Conservation (phyloP, 2,329 filamentous ascomycete genomes). For the Pseudogymnoascus sp. region DNA sequence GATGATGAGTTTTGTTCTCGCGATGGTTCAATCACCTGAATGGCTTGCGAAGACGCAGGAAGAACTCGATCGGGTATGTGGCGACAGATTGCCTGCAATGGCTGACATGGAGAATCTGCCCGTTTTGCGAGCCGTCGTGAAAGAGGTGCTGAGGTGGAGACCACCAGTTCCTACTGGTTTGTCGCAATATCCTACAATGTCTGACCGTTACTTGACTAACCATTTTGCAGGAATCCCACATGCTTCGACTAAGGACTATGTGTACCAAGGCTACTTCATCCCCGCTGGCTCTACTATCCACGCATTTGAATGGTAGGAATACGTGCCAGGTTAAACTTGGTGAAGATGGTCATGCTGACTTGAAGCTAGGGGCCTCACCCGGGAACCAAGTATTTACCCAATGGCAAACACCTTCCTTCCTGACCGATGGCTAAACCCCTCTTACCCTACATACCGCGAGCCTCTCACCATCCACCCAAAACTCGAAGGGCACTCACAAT, state of each 20-base stretch:
- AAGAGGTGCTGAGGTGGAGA: constrained; percentile 30
- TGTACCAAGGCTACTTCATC: constrained; percentile 46
- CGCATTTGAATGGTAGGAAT: constrained; percentile 41
- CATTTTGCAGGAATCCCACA: constrained; percentile 39
- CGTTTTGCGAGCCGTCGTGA: constrained; percentile 26
- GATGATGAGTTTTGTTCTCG: constrained; percentile 12
- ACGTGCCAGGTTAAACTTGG: background rate
- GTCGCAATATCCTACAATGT: constrained; percentile 13
- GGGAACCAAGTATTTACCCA: constrained; percentile 50
- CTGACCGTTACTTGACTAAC: background rate
- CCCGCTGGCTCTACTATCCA: constrained; percentile 45
- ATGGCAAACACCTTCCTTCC: constrained; percentile 55
- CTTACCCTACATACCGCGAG: constrained; percentile 56
- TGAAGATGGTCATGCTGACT: background rate
- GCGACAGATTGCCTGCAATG: constrained; percentile 13
- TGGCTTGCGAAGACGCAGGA: constrained; percentile 11
- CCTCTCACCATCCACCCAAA: constrained; percentile 55
- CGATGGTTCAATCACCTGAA: constrained; percentile 12
- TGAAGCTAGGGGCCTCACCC: constrained; percentile 40
- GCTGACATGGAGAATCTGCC: constrained; percentile 27
- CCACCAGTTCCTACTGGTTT: constrained; percentile 44
- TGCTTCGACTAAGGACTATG: constrained; percentile 42
- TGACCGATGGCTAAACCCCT: constrained; percentile 53
- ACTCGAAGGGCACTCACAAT: constrained; percentile 55
- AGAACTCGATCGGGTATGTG: constrained; percentile 12